Percentiles rank a stretch among this genome's conserved stretches.
These are phyloP conservation scores for Vitis cinerea DNA, from an alignment of 164 flowering plant genomes.

Conservation along the genomic window DNA sequence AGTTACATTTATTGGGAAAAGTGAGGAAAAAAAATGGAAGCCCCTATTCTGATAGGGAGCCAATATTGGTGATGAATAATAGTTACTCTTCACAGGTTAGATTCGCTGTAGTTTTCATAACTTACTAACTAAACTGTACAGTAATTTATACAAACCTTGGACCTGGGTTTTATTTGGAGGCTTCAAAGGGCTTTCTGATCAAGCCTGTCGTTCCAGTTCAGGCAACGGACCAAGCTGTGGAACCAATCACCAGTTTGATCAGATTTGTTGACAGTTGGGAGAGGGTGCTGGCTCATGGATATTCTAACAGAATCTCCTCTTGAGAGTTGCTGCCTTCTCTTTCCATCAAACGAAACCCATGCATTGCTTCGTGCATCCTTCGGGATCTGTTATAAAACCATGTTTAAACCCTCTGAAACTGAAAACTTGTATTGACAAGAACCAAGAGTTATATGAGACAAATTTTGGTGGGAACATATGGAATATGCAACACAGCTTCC, in stretches of 20 bases:
- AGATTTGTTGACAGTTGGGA: conserved; percentile 92
- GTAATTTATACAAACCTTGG: conserved; percentile 30
- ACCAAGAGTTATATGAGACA: background rate
- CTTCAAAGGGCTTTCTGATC: conserved; percentile 93
- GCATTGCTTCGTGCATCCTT: conserved; percentile 93
- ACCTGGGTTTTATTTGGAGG: background rate
- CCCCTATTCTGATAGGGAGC: conserved; percentile 17
- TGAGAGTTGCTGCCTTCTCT: conserved; percentile 95
- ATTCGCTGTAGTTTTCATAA: conserved; percentile 6
- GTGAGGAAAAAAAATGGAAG: background rate
- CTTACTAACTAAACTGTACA: conserved; percentile 37
- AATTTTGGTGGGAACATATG: background rate
- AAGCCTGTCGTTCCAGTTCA: conserved; percentile 94
- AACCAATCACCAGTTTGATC: conserved; percentile 99
- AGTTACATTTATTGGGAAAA: background rate
- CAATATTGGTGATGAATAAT: conserved; percentile 9
- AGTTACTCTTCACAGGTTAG: conserved; percentile 3
- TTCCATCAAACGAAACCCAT: conserved; percentile 99
- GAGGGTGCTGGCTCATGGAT: conserved; percentile 92
- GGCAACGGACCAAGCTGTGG: conserved; percentile 90
- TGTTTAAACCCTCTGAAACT: background rate
- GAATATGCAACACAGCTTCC: background rate
- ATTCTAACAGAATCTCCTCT: conserved; percentile 87
- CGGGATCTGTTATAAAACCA: conserved; percentile 60
- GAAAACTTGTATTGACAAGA: background rate